Base-by-base conservation (phyloP, 108 stramenopile genomes). In the Cyclostephanos invisitatus region DNA sequence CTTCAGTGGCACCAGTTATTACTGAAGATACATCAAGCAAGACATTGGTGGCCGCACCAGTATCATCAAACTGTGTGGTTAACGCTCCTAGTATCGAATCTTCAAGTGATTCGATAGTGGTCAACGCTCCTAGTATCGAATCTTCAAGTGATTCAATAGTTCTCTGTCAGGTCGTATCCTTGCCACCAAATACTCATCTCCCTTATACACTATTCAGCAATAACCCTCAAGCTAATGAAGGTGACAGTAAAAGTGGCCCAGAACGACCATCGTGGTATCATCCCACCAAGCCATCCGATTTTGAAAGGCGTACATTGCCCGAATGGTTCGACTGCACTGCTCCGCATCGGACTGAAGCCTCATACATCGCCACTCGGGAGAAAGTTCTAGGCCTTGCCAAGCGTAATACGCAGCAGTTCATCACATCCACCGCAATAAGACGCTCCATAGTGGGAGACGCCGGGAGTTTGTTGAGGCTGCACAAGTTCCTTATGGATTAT, bases 321-420 rank as follows among this genome's bases (percentile, higher is more conserved):
- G 94, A 95, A 78, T 95, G 94, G 94, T 95, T 95, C 74, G 83
- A 95, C 64, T 55, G 40, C 22, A 89, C 86, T 59, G 87, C 94
- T 51, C 67, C 81, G 12, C 94, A 95, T 72, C 82, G 94, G 10
- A 91, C 88, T 17, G 72, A 74, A 18, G 55, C 85, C 46, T 63
- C 85, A 0, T 92, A 91, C 72, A 40, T 91, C 11, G n/a, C 75
- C 15, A 74, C 88, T 1, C 70, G 94, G 17, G 86, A 88, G 60
- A 75, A 70, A 48, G 83, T 92, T 20, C 67, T 92, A 17, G 42
- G 63, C 18, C 48, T 77, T 5, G 80, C 80, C 40, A 64, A 70
- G 51, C 46, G 72, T 10, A 89, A 88, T 56, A 74, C 77, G 21
- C 70, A 83, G 7, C 82, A 88, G n/a, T 89, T 84, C 74, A 66